These are phyloP conservation scores for Talaromyces ruber DNA, from an alignment of 495 filamentous ascomycete genomes.

Conservation along the genomic window DNA sequence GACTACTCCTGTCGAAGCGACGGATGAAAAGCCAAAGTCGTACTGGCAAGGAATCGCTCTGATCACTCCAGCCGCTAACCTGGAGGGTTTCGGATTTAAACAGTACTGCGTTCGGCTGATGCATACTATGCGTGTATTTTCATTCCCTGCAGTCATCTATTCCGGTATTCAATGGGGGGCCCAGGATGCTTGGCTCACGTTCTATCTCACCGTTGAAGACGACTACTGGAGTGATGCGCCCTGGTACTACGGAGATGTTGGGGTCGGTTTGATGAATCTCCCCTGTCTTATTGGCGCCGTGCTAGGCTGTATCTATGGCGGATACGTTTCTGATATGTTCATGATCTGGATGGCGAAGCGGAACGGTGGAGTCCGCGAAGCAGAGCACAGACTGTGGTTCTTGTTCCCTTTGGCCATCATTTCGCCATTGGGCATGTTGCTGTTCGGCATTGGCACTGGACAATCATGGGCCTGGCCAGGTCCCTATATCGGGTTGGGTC, in stretches of 20 bases:
- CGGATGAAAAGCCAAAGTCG: slow-evolving; percentile 12
- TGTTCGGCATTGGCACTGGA: slow-evolving; percentile 23
- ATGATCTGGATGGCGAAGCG: slow-evolving; percentile 22
- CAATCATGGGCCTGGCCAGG: slow-evolving; percentile 17
- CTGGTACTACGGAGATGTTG: slow-evolving; percentile 22
- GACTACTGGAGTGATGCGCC: slow-evolving; percentile 22
- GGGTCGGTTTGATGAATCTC: slow-evolving; percentile 26
- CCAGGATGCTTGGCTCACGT: slow-evolving; percentile 30
- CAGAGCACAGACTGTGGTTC: slow-evolving; percentile 27
- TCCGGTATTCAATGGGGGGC: slow-evolving; percentile 27
- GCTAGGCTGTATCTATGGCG: slow-evolving; percentile 26
- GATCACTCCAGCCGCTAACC: slow-evolving; percentile 18
- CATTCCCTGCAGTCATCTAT: slow-evolving; percentile 24
- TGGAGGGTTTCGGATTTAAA: slow-evolving; percentile 19
- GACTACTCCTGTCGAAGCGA: not conserved
- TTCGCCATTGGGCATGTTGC: slow-evolving; percentile 21
- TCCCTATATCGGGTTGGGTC: slow-evolving; percentile 21
- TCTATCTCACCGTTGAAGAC: slow-evolving; percentile 27
- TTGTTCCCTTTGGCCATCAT: slow-evolving; percentile 21
- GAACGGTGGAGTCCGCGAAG: slow-evolving; percentile 22
- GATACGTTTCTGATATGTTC: slow-evolving; percentile 25
- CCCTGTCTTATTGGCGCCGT: slow-evolving; percentile 23
- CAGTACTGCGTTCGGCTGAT: slow-evolving; percentile 17
- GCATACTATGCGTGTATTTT: slow-evolving; percentile 22
- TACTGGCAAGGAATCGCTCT: slow-evolving; percentile 21